Base-by-base conservation (phyloP, 202 grass and related monocot species). In the Zizania palustris region DNA sequence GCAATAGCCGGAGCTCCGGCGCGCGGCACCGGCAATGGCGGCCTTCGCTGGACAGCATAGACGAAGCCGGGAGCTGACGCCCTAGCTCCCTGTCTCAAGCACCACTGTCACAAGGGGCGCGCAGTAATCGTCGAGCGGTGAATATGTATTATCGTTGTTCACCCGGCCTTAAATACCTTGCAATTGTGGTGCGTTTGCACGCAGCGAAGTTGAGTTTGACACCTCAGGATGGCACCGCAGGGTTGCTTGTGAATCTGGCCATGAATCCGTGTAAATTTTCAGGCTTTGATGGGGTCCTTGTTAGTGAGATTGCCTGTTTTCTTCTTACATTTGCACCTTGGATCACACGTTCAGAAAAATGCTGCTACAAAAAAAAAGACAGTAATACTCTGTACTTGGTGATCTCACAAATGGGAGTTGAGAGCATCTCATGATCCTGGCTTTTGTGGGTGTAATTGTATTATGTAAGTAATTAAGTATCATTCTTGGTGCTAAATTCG, bases 21-120 rank as follows among this genome's bases (percentile, higher is more conserved):
- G 77, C 58, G 36, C 65, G 80, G 37, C 71, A 87, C 69, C 93
- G 91, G 55, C 90, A 97, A 22, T 97, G 93, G 93, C 88, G 81
- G 48, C 93, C 93, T 12, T 91, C 93, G 45, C 85, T 97, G 78
- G 83, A 89, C 46, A 97, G 85, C 65, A 97, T 97, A 55, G 87
- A 80, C 53, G 93, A 97, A 79, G 78, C 63, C 11, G 88, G 60
- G 41, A 93, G 85, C 78, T 96, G 66, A 5, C 28, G 28, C 28
- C 28, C 28, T n/a, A n/a, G n/a, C n/a, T 28, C 28, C 28, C 28
- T 28, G 28, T 28, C 28, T 28, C 28, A 28, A 28, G 28, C 28
- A 28, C 28, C 28, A 28, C 28, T 28, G 28, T 28, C 28, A 28
- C 28, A 28, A 28, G 28, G 28, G 28, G 28, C n/a, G n/a, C n/a